Percentiles rank a stretch among this genome's conserved stretches.
Evolutionary conservation across 176 grass and related monocot genomes (phyloP).

Genomic region (Aegilops umbellulata): DNA sequence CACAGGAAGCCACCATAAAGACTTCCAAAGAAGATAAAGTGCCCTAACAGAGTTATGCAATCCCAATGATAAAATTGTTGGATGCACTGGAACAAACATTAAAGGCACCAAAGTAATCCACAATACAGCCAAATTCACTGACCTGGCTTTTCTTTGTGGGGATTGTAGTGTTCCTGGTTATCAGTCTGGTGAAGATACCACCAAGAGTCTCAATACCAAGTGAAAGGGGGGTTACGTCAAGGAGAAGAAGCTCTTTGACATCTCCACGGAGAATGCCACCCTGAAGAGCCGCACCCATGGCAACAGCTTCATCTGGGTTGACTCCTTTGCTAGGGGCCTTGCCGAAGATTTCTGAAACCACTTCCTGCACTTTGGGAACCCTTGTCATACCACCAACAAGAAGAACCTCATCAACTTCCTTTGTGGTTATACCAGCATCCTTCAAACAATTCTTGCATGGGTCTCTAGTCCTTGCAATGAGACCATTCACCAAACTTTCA

Average conservation of each 20-base stretch:
- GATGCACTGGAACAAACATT: background rate
- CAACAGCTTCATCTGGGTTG: slow-evolving; percentile 23
- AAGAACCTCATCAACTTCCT: slow-evolving; percentile 24
- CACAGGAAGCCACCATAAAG: background rate
- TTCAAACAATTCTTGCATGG: slow-evolving; percentile 20
- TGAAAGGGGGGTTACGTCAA: slow-evolving; percentile 7
- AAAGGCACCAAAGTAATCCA: background rate
- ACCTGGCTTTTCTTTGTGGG: slow-evolving; percentile 38
- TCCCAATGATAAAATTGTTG: background rate
- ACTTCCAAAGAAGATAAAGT: background rate
- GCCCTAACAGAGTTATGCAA: background rate
- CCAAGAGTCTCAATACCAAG: slow-evolving; percentile 20
- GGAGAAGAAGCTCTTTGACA: slow-evolving; percentile 18
- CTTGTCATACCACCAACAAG: slow-evolving; percentile 20
- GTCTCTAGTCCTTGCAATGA: slow-evolving; percentile 7
- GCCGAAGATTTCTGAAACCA: slow-evolving; percentile 17
- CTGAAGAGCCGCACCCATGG: slow-evolving; percentile 16
- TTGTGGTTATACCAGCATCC: slow-evolving; percentile 10
- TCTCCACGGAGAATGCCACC: slow-evolving; percentile 23
- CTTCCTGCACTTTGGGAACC: slow-evolving; percentile 26
- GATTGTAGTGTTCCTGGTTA: slow-evolving; percentile 21
- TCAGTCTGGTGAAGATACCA: slow-evolving; percentile 11
- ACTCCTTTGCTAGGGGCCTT: slow-evolving; percentile 22
- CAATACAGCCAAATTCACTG: background rate
- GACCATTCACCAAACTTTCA: slow-evolving; percentile 7